phyloP scores from a whole-genome alignment of 2,329 filamentous ascomycete species.

The Emericellopsis cladophorae region DNA sequence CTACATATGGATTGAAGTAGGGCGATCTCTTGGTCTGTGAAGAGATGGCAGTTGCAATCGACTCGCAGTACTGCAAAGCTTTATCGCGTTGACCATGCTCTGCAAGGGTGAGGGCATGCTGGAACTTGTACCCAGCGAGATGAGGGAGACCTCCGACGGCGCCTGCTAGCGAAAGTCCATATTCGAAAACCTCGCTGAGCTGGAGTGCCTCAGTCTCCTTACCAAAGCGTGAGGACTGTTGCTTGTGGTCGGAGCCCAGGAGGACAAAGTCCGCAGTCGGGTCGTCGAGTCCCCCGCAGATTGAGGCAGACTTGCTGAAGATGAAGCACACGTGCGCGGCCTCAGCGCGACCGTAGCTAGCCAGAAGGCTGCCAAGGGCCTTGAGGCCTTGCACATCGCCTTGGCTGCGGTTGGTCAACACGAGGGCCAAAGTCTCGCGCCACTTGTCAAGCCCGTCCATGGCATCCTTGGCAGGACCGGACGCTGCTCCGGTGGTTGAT shows the following conservation, averaged over 20 bases:
- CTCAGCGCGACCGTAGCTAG: conserved; percentile 76
- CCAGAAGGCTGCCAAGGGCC: conserved; percentile 69
- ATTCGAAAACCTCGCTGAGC: conserved; percentile 94
- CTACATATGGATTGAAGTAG: conserved; percentile 70
- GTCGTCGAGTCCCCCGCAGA: conserved; percentile 79
- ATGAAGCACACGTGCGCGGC: conserved; percentile 91
- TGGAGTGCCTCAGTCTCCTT: conserved; percentile 78
- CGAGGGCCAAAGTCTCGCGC: conserved; percentile 77
- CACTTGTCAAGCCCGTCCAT: conserved; percentile 84
- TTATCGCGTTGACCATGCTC: conserved; percentile 74
- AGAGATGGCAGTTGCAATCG: conserved; percentile 62
- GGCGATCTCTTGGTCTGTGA: conserved; percentile 73
- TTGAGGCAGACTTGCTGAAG: conserved; percentile 58
- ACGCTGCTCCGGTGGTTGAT: conserved; percentile 48
- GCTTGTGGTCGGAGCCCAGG: conserved; percentile 67
- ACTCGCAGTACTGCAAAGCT: conserved; percentile 84
- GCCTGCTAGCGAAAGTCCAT: conserved; percentile 61
- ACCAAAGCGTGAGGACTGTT: conserved; percentile 57
- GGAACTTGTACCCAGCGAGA: conserved; percentile 80
- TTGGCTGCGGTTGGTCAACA: conserved; percentile 76
- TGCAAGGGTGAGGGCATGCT: conserved; percentile 73
- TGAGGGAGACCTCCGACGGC: conserved; percentile 57
- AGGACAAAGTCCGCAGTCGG: conserved; percentile 66
- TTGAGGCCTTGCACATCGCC: conserved; percentile 69
- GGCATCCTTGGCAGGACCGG: conserved; percentile 52